Conservation (phyloP, 1,139 yeast genomes). For the Candida glucosophila region DNA sequence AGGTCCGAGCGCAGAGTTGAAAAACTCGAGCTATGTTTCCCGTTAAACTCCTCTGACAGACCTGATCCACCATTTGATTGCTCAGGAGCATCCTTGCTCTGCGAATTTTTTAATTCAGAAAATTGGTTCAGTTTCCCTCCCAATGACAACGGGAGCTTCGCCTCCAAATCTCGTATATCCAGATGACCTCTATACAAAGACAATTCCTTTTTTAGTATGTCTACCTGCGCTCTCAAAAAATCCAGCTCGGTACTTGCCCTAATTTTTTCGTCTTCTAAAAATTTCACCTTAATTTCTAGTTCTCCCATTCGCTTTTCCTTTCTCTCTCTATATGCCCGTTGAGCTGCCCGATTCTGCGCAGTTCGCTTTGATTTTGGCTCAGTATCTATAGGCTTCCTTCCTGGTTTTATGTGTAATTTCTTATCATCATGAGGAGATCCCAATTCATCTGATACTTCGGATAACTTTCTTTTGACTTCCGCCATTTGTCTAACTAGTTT, state of each 20-base stretch:
- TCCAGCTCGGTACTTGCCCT: slow-evolving; percentile 62
- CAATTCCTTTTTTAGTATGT: slow-evolving; percentile 64
- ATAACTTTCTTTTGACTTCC: slow-evolving; percentile 27
- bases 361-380: slow-evolving; percentile 85
- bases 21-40: slow-evolving; percentile 4
- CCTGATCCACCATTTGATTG: slow-evolving; percentile 1
- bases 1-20: slow-evolving; percentile 6
- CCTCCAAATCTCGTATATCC: slow-evolving; percentile 26
- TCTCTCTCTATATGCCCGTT: slow-evolving; percentile 90
- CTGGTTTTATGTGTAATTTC: slow-evolving; percentile 34
- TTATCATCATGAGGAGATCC: slow-evolving; percentile 24
- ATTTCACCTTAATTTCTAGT: slow-evolving; percentile 67
- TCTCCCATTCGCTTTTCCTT: slow-evolving; percentile 84
- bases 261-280: slow-evolving; percentile 62
- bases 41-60: neutral
- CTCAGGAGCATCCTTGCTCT: slow-evolving; percentile 3
- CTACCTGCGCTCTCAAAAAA: slow-evolving; percentile 68
- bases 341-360: slow-evolving; percentile 97
- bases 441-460: slow-evolving; percentile 15
- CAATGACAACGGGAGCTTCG: slow-evolving; percentile 11
- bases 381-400: slow-evolving; percentile 66
- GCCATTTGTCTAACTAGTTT: no score
- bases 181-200: slow-evolving; percentile 47
- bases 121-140: slow-evolving; percentile 5
- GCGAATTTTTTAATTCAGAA: neutral